These are phyloP conservation scores for Phlebiopsis flavidoalba DNA, from an alignment of 768 basidiomycete genomes.

Conservation along the genomic window DNA sequence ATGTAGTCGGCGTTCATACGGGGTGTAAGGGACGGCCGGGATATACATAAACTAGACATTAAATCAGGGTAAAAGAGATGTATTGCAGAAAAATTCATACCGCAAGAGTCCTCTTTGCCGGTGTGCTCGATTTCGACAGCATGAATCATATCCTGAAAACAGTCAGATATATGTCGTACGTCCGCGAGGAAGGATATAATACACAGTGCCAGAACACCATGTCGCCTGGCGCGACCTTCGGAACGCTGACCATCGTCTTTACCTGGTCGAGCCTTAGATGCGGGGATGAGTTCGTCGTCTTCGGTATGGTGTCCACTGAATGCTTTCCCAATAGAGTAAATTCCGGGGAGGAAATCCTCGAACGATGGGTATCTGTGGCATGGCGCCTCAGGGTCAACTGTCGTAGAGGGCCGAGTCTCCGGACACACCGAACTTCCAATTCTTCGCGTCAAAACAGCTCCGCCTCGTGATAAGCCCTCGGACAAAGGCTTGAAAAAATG, in stretches of 20 bases:
- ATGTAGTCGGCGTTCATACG: constrained; percentile 58
- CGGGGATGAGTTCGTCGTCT: constrained; percentile 53
- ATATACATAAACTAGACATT: constrained; percentile 67
- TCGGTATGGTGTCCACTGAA: constrained; percentile 42
- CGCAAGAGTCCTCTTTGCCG: constrained; percentile 52
- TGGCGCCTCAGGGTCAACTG: not conserved
- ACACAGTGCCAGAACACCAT: constrained; percentile 77
- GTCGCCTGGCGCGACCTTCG: constrained; percentile 70
- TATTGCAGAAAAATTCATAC: constrained; percentile 22
- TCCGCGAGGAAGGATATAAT: not conserved
- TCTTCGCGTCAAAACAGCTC: constrained; percentile 14
- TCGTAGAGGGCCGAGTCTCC: not conserved
- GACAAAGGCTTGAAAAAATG: constrained; percentile 64
- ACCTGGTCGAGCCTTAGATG: constrained; percentile 58
- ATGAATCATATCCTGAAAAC: constrained; percentile 38
- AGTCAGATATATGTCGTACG: not conserved
- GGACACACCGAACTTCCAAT: constrained; percentile 21
- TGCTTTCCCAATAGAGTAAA: constrained; percentile 22
- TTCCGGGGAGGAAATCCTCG: constrained; percentile 31
- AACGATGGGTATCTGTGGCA: constrained; percentile 11
- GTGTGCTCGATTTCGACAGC: constrained; percentile 47
- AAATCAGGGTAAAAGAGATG: not conserved
- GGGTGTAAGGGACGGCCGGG: constrained; percentile 63
- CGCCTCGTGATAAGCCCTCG: constrained; percentile 17
- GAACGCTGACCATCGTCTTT: constrained; percentile 67